Evolutionary conservation across 2,329 filamentous ascomycete genomes (phyloP).

Genomic region (Colletotrichum shisoi): DNA sequence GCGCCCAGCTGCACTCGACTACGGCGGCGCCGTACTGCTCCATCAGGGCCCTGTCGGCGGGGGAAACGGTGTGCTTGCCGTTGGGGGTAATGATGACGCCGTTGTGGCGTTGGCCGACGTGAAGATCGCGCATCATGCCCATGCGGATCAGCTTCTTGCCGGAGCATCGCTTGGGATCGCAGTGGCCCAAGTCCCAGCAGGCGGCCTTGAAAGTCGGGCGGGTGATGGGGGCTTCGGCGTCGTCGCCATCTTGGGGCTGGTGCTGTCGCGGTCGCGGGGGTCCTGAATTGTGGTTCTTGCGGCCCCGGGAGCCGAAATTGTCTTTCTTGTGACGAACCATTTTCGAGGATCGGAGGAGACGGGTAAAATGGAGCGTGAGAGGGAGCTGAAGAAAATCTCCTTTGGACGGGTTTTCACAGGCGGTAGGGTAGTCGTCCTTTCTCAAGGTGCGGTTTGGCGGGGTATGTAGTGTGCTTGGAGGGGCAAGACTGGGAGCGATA

Average conservation of each 20-base stretch:
- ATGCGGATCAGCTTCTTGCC: conserved; percentile 93
- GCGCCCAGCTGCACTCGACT: conserved; percentile 96
- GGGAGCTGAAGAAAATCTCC: background rate
- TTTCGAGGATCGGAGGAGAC: background rate
- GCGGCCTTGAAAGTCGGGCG: conserved; percentile 82
- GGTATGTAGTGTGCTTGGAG: conserved; percentile 15
- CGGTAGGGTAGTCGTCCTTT: background rate
- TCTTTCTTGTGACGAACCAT: conserved; percentile 99
- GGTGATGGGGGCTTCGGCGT: conserved; percentile 43
- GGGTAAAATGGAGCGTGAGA: background rate
- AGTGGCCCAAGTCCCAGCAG: conserved; percentile 97
- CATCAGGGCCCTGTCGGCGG: conserved; percentile 80
- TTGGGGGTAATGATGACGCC: conserved; percentile 96
- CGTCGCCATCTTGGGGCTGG: conserved; percentile 54
- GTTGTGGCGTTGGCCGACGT: conserved; percentile 88
- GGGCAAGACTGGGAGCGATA: conserved; percentile 11
- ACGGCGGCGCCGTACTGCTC: conserved; percentile 93
- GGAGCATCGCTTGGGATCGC: conserved; percentile 94
- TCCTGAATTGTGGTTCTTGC: conserved; percentile 68
- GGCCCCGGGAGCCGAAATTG: conserved; percentile 73
- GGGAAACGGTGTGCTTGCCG: conserved; percentile 83
- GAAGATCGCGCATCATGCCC: conserved; percentile 90
- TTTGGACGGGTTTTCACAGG: background rate
- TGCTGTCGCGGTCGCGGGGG: conserved; percentile 66
- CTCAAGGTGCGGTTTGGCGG: conserved; percentile 7